Evolutionary conservation across 257 asterid species (phyloP), one percentile per base, ranked within the genome.

Genomic region (Cinchona pubescens): DNA sequence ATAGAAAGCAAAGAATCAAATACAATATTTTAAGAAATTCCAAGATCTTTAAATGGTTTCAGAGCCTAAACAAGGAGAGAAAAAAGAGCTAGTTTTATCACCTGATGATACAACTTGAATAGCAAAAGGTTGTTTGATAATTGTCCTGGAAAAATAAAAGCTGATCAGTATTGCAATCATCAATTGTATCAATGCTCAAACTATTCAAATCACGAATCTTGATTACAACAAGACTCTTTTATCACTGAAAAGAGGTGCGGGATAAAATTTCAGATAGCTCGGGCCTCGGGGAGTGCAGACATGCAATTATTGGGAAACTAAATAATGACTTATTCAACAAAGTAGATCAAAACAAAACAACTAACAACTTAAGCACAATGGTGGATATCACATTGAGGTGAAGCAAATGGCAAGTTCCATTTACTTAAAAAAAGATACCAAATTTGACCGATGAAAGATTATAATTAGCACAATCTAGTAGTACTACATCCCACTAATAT

Each of bases 61-160:
- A 59, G 23, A 68, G 25, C 60, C 48, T 76, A 51, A 46, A 34
- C 11, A 21, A 23, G 12, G 3, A 49, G 30, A 21, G 59, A 42
- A 42, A 45, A 45, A 45, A 49, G 30, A 64, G 48, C 37, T 69
- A 65, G 71, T 27, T 67, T 35, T 62, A 73, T 83, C 72, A 85
- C 90, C 91, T 82, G 87, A 75, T 60, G 82, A 60, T 46, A 67
- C 79, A 53, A 79, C 85, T 79, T 61, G 83, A 77, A 81, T 18
- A 51, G 78, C 74, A 53, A 23, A 48, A 43, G 43, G 77, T 55
- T 55, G 46, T 73, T 71, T 80, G 49, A 34, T 59, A 2, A 64
- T 55, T 51, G 43, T 72, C 81, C 90, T 85, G 75, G 77, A 73
- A 16, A 37, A 69, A 61, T 58, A 40, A 72, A 63, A 40, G 16